Conservation (phyloP, 371 early-diverging fungal genomes). For the Mucor ambiguus region DNA sequence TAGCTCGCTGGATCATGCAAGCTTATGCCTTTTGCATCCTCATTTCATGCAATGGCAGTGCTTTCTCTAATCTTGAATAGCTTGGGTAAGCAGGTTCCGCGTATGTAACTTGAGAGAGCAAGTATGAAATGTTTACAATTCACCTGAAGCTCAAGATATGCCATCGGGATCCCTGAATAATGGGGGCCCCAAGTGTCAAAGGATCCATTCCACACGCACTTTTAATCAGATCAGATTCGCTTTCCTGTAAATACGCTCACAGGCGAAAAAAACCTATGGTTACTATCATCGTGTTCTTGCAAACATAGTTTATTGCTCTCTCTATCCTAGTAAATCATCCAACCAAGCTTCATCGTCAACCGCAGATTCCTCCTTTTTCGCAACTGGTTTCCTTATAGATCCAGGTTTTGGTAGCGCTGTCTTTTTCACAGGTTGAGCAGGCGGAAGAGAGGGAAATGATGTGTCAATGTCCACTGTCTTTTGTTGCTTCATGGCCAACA, state of each 20-base stretch:
- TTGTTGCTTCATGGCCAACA: slow-evolving; percentile 20
- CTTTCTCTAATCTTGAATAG: not conserved
- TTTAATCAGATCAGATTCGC: too few relatives aligned
- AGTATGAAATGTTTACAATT: too few relatives aligned
- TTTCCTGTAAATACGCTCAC: too few relatives aligned
- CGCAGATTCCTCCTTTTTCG: slow-evolving; percentile 6
- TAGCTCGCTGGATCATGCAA: not conserved
- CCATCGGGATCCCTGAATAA: too few relatives aligned
- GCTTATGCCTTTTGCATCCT: not conserved
- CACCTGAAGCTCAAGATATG: too few relatives aligned
- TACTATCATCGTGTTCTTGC: too few relatives aligned
- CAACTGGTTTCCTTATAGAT: slow-evolving; percentile 16
- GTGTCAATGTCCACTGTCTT: not conserved
- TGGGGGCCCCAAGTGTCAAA: too few relatives aligned
- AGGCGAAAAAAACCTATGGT: too few relatives aligned
- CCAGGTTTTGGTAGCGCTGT: slow-evolving; percentile 25
- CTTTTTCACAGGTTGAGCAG: slow-evolving; percentile 1
- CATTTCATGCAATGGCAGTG: not conserved
- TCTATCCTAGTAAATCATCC: slow-evolving; percentile 41
- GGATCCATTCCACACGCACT: too few relatives aligned
- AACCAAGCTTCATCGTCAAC: slow-evolving; percentile 49
- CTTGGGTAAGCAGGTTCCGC: too few relatives aligned
- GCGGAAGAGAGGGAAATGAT: not conserved
- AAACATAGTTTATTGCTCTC: not conserved
- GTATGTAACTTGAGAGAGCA: too few relatives aligned